A percentile compares a stretch with the other conserved stretches of the same genome.
Conservation (phyloP, 2,329 filamentous ascomycete species). For the Leptodontidium sp. region DNA sequence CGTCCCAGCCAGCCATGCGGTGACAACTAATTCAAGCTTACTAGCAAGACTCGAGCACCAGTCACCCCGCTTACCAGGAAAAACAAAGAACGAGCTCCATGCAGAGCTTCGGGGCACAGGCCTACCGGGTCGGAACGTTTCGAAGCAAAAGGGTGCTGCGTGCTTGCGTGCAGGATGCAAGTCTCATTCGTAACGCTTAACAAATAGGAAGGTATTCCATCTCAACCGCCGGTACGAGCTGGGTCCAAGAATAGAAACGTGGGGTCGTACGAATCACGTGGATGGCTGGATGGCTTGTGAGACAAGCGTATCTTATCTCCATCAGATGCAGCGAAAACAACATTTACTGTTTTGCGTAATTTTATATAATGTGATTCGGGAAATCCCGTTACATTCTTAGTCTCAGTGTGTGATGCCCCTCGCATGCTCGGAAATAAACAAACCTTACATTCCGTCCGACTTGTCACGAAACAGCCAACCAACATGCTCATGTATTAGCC, state of each 20-base stretch:
- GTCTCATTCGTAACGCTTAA: neutral
- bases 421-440: neutral
- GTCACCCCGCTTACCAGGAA: neutral
- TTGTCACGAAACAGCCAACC: slow-evolving; percentile 4
- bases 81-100: neutral
- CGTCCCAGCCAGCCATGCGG: neutral
- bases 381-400: neutral
- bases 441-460: neutral
- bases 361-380: neutral
- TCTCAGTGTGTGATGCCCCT: neutral
- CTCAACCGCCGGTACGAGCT: neutral
- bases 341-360: neutral
- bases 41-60: neutral
- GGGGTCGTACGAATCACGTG: neutral
- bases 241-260: slow-evolving; percentile 3
- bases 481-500: slow-evolving; percentile 1
- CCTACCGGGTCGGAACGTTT: slow-evolving; percentile 14
- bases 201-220: neutral
- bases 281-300: neutral
- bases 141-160: neutral
- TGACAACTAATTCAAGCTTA: neutral
- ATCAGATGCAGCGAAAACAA: neutral
- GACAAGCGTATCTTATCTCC: neutral
- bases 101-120: slow-evolving; percentile 12
- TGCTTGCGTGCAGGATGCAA: neutral